Evolutionary conservation across 305 asterid genomes (phyloP).

Genomic region (Nicotiana rustica): DNA sequence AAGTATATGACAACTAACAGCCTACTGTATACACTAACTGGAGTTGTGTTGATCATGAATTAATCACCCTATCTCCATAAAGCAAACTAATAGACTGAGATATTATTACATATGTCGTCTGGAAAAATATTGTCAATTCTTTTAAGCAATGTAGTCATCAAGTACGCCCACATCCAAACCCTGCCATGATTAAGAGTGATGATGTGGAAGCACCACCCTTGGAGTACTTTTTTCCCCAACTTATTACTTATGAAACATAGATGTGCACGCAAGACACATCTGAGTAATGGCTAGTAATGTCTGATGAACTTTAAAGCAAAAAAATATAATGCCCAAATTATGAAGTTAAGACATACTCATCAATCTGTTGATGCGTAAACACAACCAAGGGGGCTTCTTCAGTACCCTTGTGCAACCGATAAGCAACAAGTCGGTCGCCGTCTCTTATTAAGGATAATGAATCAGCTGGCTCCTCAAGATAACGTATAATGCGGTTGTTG

Average conservation of each 20-base stretch:
- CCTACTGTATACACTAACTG: constrained; percentile 1
- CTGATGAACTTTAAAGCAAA: constrained; percentile 26
- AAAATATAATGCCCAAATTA: constrained; percentile 42
- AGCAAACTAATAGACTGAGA: not conserved
- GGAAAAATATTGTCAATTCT: constrained; percentile 13
- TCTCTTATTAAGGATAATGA: constrained; percentile 89
- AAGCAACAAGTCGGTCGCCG: constrained; percentile 83
- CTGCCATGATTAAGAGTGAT: not conserved
- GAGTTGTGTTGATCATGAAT: not conserved
- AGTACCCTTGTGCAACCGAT: constrained; percentile 67
- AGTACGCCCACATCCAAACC: constrained; percentile 17
- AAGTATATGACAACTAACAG: not conserved
- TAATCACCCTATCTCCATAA: not conserved
- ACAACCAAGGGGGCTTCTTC: constrained; percentile 62
- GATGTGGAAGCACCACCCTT: not conserved
- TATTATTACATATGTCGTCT: not conserved
- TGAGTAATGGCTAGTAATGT: not conserved
- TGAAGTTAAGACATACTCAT: constrained; percentile 65
- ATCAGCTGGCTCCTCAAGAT: constrained; percentile 84
- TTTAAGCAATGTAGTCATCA: constrained; percentile 19
- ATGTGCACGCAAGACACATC: constrained; percentile 6
- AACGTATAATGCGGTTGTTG: constrained; percentile 81
- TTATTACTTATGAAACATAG: not conserved
- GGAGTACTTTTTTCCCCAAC: not conserved
- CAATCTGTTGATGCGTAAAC: constrained; percentile 84